These are phyloP conservation scores for Spongiforma sp. DNA, from an alignment of 1,284 basidiomycete species.

Conservation along the genomic window DNA sequence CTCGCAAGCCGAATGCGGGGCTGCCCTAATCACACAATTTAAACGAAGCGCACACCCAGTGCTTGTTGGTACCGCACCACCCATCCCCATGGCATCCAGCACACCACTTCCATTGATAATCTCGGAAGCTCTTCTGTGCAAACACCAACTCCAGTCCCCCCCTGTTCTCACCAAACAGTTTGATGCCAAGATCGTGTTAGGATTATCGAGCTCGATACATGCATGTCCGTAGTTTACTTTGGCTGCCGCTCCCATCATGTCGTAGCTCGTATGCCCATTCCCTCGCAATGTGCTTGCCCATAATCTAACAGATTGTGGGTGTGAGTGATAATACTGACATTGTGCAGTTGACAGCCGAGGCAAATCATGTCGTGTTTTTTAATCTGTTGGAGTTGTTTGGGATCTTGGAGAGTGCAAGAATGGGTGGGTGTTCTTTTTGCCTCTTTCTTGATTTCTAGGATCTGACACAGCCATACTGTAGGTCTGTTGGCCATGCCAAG, in stretches of 20 bases:
- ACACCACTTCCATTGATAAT: slow-evolving; percentile 64
- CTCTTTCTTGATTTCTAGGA: background rate
- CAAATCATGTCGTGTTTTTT: slow-evolving; percentile 89
- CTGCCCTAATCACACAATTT: slow-evolving; percentile 78
- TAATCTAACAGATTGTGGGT: too few species aligned
- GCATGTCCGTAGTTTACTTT: too few species aligned
- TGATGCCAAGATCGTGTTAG: slow-evolving; percentile 88
- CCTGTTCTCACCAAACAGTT: slow-evolving; percentile 89
- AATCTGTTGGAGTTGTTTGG: slow-evolving; percentile 94
- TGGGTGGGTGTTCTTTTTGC: slow-evolving; percentile 54
- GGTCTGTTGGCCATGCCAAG: slow-evolving; percentile 97
- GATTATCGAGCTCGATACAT: too few species aligned
- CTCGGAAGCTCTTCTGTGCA: slow-evolving; percentile 85
- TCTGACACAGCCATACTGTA: slow-evolving; percentile 37
- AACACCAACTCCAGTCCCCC: slow-evolving; percentile 90
- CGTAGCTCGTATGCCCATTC: too few species aligned
- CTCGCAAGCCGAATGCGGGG: slow-evolving; percentile 70
- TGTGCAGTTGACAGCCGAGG: slow-evolving; percentile 95
- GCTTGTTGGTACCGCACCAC: too few species aligned
- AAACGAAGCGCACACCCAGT: slow-evolving; percentile 56
- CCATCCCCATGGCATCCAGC: slow-evolving; percentile 18
- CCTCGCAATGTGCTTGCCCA: too few species aligned
- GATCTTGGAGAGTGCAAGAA: slow-evolving; percentile 90
- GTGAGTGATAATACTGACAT: slow-evolving; percentile 94
- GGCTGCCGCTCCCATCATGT: too few species aligned